phyloP scores from a whole-genome alignment of 2,329 filamentous ascomycete species.

The Phaeosphaeria sp. region DNA sequence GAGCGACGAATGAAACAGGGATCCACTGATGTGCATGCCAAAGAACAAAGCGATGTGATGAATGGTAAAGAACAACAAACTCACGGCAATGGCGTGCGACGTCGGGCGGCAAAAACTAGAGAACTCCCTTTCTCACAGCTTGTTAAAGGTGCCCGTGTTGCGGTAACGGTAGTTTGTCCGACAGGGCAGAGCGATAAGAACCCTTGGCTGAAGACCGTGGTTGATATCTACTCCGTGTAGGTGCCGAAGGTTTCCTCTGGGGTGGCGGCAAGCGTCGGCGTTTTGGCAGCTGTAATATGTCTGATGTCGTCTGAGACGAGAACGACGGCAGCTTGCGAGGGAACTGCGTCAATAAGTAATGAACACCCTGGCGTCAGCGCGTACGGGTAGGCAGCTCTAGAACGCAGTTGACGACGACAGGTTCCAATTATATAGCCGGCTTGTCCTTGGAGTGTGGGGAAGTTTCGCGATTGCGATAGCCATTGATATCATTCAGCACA shows the following conservation, averaged over 20 bases:
- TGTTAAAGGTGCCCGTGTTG: conserved; percentile 13
- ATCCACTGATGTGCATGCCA: conserved; percentile 6
- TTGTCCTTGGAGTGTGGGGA: conserved; percentile 33
- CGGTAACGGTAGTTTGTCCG: conserved; percentile 17
- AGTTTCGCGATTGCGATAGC: conserved; percentile 39
- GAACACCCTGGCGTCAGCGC: conserved; percentile 16
- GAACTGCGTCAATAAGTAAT: conserved; percentile 32
- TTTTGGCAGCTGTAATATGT: conserved; percentile 15
- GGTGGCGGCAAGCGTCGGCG: conserved; percentile 39
- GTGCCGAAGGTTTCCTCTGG: conserved; percentile 43
- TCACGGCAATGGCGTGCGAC: conserved; percentile 34
- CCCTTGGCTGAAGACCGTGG: conserved; percentile 9
- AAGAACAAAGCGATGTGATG: conserved; percentile 16
- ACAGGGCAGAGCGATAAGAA: conserved; percentile 36
- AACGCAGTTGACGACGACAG: conserved; percentile 33
- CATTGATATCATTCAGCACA: conserved; percentile 42
- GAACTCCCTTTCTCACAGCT: conserved; percentile 13
- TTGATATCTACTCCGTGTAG: conserved; percentile 11
- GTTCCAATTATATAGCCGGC: conserved; percentile 27
- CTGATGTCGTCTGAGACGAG: conserved; percentile 20
- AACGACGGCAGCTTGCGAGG: conserved; percentile 20
- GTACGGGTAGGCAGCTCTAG: conserved; percentile 28
- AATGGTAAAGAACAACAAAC: conserved; percentile 23
- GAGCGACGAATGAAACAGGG: conserved; percentile 2
- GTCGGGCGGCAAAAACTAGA: conserved; percentile 21